Conservation (phyloP, 495 filamentous ascomycete genomes). For the Penicillium goetzii region DNA sequence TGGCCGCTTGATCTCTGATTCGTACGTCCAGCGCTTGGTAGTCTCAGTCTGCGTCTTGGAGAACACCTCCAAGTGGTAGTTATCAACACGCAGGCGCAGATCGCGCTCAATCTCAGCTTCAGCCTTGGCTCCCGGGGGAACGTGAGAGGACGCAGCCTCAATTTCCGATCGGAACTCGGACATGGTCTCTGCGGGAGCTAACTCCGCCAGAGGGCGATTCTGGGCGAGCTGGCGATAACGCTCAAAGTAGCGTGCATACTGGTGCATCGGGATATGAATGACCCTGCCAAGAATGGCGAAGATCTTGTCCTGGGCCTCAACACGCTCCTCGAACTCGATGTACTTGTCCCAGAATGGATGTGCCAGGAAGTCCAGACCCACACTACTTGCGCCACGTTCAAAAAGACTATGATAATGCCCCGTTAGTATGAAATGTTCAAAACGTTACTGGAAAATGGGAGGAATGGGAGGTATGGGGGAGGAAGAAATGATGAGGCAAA, state of each 20-base stretch:
- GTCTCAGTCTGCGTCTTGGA: slow-evolving; percentile 83
- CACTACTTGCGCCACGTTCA: slow-evolving; percentile 81
- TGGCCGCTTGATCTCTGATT: slow-evolving; percentile 91
- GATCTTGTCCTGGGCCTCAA: slow-evolving; percentile 84
- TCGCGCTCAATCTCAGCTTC: slow-evolving; percentile 86
- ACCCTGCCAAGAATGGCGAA: slow-evolving; percentile 84
- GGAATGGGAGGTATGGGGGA: slow-evolving; percentile 29
- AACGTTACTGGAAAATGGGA: slow-evolving; percentile 27
- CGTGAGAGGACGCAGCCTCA: slow-evolving; percentile 55
- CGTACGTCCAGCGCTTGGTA: slow-evolving; percentile 92
- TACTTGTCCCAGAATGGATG: slow-evolving; percentile 99
- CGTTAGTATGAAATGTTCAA: slow-evolving; percentile 37
- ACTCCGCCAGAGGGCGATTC: slow-evolving; percentile 69
- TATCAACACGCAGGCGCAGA: slow-evolving; percentile 76
- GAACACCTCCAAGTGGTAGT: slow-evolving; percentile 79
- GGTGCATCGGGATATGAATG: slow-evolving; percentile 93
- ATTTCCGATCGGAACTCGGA: slow-evolving; percentile 71
- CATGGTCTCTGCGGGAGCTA: slow-evolving; percentile 70
- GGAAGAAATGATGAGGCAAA: slow-evolving; percentile 48
- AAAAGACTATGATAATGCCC: slow-evolving; percentile 68
- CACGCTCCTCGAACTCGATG: slow-evolving; percentile 89
- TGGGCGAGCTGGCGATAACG: slow-evolving; percentile 81
- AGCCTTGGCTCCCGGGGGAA: slow-evolving; percentile 50
- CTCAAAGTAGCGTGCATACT: slow-evolving; percentile 95
- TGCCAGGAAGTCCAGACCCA: slow-evolving; percentile 90